phyloP scores from a whole-genome alignment of 2,329 filamentous ascomycete genomes.

The Chaetomium globosum region DNA sequence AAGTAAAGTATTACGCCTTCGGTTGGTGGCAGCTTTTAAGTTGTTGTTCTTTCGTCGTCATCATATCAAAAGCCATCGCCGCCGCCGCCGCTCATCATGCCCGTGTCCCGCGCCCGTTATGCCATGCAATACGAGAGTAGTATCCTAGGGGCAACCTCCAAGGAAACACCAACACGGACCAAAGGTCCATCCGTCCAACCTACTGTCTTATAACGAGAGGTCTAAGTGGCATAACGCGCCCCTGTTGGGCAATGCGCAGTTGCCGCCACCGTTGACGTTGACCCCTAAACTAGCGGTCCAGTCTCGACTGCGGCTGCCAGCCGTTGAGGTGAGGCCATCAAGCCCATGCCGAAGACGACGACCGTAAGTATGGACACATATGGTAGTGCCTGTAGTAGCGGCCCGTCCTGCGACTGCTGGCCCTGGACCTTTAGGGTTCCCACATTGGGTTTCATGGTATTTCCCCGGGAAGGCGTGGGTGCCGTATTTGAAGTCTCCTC shows the following conservation, averaged over 20 bases:
- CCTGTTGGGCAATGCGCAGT: not conserved
- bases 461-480: slow-evolving; percentile 52
- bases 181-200: too few species aligned
- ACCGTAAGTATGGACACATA: slow-evolving; percentile 83
- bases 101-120: slow-evolving; percentile 3
- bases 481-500: slow-evolving; percentile 38
- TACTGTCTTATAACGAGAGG: too few species aligned
- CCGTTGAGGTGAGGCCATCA: slow-evolving; percentile 88
- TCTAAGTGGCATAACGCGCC: too few species aligned
- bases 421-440: slow-evolving; percentile 46
- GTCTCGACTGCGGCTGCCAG: slow-evolving; percentile 62
- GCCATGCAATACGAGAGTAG: slow-evolving; percentile 1
- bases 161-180: not conserved
- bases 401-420: slow-evolving; percentile 46
- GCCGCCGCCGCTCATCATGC: not conserved
- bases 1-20: slow-evolving; percentile 12
- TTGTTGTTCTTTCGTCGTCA: slow-evolving; percentile 18
- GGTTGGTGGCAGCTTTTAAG: not conserved
- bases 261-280: too few species aligned
- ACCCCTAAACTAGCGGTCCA: slow-evolving; percentile 40
- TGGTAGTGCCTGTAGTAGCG: slow-evolving; percentile 62
- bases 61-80: slow-evolving; percentile 19
- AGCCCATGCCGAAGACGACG: slow-evolving; percentile 75
- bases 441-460: slow-evolving; percentile 52
- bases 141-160: not conserved